A percentile compares a stretch with the other conserved stretches of the same genome.
These are phyloP conservation scores for Eutrema salsugineum DNA, from an alignment of 441 rosid species.

Conservation along the genomic window DNA sequence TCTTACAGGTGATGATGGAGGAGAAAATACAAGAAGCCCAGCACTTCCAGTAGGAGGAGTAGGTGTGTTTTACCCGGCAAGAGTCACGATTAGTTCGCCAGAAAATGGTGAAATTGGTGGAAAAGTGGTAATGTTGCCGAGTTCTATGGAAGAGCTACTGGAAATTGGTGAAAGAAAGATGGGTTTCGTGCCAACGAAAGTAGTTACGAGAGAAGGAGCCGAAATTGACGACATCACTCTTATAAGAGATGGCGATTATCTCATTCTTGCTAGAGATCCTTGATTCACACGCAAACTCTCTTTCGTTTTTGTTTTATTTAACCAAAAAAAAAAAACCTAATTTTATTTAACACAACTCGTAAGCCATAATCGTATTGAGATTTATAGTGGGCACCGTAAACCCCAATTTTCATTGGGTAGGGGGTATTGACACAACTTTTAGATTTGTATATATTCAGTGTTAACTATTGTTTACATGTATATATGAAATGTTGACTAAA, in stretches of 20 bases:
- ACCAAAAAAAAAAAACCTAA: background rate
- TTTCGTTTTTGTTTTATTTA: background rate
- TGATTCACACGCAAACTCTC: conserved; percentile 2
- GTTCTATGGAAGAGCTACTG: conserved; percentile 51
- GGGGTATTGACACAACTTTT: background rate
- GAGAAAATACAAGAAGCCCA: conserved; percentile 31
- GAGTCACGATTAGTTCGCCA: conserved; percentile 62
- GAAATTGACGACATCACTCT: conserved; percentile 69
- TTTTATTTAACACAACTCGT: background rate
- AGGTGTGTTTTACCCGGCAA: conserved; percentile 20
- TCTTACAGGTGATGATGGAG: conserved; percentile 32
- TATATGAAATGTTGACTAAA: background rate
- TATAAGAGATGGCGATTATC: conserved; percentile 80
- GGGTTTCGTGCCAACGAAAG: conserved; percentile 44
- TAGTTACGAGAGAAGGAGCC: conserved; percentile 57
- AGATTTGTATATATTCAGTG: no score
- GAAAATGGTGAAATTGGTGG: conserved; percentile 30
- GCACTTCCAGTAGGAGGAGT: conserved; percentile 7
- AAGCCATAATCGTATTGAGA: background rate
- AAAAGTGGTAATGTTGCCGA: conserved; percentile 38
- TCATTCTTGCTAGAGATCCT: conserved; percentile 42
- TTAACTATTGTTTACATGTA: background rate
- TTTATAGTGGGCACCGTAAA: background rate
- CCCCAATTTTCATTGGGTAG: background rate
- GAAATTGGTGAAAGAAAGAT: conserved; percentile 48